Conservation (phyloP, 2,329 filamentous ascomycete species). For the Capronia coronata region DNA sequence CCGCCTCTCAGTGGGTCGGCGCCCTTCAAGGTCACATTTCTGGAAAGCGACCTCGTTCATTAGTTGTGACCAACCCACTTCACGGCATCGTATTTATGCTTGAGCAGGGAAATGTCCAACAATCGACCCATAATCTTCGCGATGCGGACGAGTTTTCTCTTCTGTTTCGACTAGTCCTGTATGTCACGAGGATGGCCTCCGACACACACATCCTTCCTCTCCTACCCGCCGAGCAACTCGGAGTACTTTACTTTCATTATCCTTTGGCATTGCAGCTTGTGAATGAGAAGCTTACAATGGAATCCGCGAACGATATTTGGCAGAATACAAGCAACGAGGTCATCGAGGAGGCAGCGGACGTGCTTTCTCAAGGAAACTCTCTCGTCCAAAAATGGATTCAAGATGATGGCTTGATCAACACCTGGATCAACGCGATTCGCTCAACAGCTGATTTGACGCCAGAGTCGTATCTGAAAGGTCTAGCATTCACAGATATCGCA, state of each 20-base stretch:
- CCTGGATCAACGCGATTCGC: slow-evolving; percentile 23
- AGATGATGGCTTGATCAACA: slow-evolving; percentile 24
- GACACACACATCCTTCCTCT: slow-evolving; percentile 34
- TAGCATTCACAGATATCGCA: slow-evolving; percentile 38
- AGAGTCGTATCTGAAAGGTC: slow-evolving; percentile 36
- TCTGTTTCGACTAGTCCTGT: slow-evolving; percentile 68
- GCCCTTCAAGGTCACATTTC: slow-evolving; percentile 51
- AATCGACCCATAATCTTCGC: slow-evolving; percentile 31
- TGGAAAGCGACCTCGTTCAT: slow-evolving; percentile 50
- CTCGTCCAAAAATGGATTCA: slow-evolving; percentile 42
- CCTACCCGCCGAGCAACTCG: slow-evolving; percentile 30
- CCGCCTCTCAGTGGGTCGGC: slow-evolving; percentile 56
- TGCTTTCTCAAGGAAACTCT: slow-evolving; percentile 47
- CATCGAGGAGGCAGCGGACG: slow-evolving; percentile 48
- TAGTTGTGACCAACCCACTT: slow-evolving; percentile 68
- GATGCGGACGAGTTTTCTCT: slow-evolving; percentile 66
- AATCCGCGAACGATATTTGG: slow-evolving; percentile 51
- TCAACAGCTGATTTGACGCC: slow-evolving; percentile 14
- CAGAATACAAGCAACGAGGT: slow-evolving; percentile 42
- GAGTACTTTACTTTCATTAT: slow-evolving; percentile 46
- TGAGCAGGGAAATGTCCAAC: slow-evolving; percentile 30
- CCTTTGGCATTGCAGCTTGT: slow-evolving; percentile 51
- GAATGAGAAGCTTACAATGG: slow-evolving; percentile 55
- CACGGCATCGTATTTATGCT: slow-evolving; percentile 65
- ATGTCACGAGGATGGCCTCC: slow-evolving; percentile 55